Conservation (phyloP, 1,139 yeast species). For the Kodamaea ohmeri region DNA sequence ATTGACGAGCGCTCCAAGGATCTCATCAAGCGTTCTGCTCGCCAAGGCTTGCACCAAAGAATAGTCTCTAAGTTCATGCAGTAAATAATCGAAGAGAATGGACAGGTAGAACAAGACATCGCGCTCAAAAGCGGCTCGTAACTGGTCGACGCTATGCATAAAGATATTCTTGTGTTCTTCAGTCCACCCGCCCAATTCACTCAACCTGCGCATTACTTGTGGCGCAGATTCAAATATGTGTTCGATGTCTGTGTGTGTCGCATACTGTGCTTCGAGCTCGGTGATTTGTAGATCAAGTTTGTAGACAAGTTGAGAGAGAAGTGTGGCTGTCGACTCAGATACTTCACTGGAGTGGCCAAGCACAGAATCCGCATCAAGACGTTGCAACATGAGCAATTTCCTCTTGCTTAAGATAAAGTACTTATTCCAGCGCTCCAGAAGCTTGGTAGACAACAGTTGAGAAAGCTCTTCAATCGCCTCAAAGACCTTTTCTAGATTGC, state of each 20-base stretch:
- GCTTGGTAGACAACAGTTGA: constrained; percentile 38
- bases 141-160: constrained; percentile 36
- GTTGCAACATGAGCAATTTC: constrained; percentile 47
- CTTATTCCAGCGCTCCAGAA: constrained; percentile 45
- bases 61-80: constrained; percentile 28
- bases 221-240: constrained; percentile 43
- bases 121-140: constrained; percentile 48
- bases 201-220: constrained; percentile 42
- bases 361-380: constrained; percentile 25
- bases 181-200: constrained; percentile 57
- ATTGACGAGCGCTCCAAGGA: constrained; percentile 28
- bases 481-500: constrained; percentile 36
- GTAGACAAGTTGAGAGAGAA: constrained; percentile 24
- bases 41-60: constrained; percentile 7
- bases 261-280: constrained; percentile 51
- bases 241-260: constrained; percentile 51
- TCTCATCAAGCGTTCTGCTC: constrained; percentile 1
- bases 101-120: constrained; percentile 58
- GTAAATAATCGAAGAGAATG: constrained; percentile 42
- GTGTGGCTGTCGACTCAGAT: constrained; percentile 11
- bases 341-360: not conserved
- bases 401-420: constrained; percentile 58
- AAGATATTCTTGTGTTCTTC: constrained; percentile 40
- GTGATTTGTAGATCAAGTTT: constrained; percentile 42
- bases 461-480: constrained; percentile 41